Evolutionary conservation across 768 basidiomycete species (phyloP).

Genomic region (Nevesoporus exiguus): DNA sequence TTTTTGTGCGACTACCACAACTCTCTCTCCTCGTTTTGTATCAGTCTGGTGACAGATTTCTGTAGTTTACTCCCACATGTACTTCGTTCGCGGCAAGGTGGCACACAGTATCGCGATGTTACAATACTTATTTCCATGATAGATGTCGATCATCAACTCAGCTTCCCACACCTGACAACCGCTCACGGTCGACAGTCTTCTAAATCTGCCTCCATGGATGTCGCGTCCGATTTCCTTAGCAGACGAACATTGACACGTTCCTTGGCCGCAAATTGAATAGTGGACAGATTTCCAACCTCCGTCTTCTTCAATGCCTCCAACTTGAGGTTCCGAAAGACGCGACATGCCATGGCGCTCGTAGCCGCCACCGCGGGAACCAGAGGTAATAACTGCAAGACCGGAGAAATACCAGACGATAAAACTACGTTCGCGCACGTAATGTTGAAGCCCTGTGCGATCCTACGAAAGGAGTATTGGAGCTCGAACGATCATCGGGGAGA

Average conservation of each 20-base stretch:
- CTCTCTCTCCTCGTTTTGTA: constrained; percentile 20
- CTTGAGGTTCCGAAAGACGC: constrained; percentile 35
- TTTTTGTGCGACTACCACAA: background rate
- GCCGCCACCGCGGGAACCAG: constrained; percentile 29
- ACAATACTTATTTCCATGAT: background rate
- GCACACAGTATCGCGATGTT: background rate
- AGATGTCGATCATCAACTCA: background rate
- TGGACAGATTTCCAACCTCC: constrained; percentile 12
- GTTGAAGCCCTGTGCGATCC: constrained; percentile 34
- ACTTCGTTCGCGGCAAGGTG: background rate
- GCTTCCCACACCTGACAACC: background rate
- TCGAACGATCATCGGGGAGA: background rate
- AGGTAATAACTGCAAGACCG: constrained; percentile 23
- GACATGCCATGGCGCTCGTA: constrained; percentile 33
- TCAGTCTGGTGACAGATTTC: background rate
- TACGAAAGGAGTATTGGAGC: constrained; percentile 7
- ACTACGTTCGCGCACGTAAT: constrained; percentile 23
- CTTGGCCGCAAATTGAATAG: constrained; percentile 16
- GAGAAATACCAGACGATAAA: constrained; percentile 16
- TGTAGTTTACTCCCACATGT: background rate
- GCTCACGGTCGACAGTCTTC: background rate
- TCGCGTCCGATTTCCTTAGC: background rate
- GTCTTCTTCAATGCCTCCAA: constrained; percentile 8
- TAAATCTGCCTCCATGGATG: background rate
- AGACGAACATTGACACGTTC: background rate